Base-by-base conservation (phyloP, 805 yeast species). In the Suhomyces prunicola region DNA sequence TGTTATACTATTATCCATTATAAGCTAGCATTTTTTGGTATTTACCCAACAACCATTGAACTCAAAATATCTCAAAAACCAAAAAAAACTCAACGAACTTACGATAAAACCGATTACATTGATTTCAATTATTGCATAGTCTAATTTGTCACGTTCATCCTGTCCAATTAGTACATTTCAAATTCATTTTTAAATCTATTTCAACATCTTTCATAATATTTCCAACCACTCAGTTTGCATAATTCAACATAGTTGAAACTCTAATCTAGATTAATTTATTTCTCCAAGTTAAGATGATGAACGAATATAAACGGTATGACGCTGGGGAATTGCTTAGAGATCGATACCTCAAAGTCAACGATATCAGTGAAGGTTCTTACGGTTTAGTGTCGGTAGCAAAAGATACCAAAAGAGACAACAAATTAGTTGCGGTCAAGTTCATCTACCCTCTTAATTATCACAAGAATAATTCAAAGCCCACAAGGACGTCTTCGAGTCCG, bases 351-450 rank as follows among this genome's bases (percentile, higher is more conserved):
- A 86, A 86, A 60, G 77, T 90, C 22, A 84, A 82, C 53, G 89
- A 85, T 64, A 82, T 93, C 54, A 89, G 92, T 64, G 92, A 90
- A 68, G 98, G 98, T 29, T 90, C 97, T 0, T 93, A 90, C 69
- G 98, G 98, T 48, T 81, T 88, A 46, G 98, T 93, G 7, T 85
- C 96, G 2, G 77, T 93, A 24, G 97, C 97, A 8, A 85, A 84
- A 61, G 97, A 93, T 67, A 76, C 78, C 24, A 70, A 74, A 39
- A 54, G 65, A 29, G 60, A 66, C 29, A 62, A 75, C 56, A 72
- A 75, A 51, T 70, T 88, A 47, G 96, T 88, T 27, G 98, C 97
- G 2, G 84, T 93, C 55, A 92, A 93, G 71, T 89, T 88, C 66
- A 86, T 91, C 51, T 86, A 84, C 60, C 86, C 88, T 19, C 63